These are phyloP conservation scores for Tetrahymena elliotti DNA, from an alignment of 73 alveolate species.

Conservation along the genomic window DNA sequence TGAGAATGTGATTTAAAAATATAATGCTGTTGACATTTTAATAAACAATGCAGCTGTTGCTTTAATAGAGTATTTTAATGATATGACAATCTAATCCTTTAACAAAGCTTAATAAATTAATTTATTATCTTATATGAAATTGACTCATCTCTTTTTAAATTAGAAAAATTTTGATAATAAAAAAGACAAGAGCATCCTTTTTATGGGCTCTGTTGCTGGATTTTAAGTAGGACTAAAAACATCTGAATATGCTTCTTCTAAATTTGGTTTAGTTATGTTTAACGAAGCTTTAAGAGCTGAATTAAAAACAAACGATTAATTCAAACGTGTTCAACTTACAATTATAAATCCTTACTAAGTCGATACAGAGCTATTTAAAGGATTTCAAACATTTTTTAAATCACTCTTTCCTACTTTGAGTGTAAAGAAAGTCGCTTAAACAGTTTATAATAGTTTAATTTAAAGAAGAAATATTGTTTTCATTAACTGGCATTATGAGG, in stretches of 20 bases:
- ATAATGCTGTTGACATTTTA: not conserved
- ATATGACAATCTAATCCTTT: not conserved
- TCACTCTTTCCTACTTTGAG: not conserved
- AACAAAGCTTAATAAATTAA: not conserved
- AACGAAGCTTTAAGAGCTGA: not conserved
- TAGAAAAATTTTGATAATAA: not conserved
- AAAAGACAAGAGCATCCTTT: not conserved
- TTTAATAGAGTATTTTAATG: not conserved
- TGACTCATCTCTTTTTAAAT: not conserved
- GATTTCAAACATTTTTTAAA: not conserved
- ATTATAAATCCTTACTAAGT: not conserved
- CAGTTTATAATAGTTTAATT: not conserved
- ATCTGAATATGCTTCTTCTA: not conserved
- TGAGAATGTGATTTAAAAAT: not conserved
- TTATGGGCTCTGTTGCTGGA: not conserved
- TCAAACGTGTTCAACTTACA: not conserved
- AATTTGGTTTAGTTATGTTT: not conserved
- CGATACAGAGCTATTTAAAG: not conserved
- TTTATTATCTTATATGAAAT: not conserved
- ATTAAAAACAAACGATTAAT: not conserved
- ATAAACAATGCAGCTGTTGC: not conserved
- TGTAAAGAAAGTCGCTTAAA: not conserved
- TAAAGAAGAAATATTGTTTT: not conserved
- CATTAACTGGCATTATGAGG: not conserved
- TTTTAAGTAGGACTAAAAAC: not conserved